Evolutionary conservation across 495 filamentous ascomycete genomes (phyloP), one percentile per base, ranked within the genome.

Genomic region (Chaetomidium leptoderma): DNA sequence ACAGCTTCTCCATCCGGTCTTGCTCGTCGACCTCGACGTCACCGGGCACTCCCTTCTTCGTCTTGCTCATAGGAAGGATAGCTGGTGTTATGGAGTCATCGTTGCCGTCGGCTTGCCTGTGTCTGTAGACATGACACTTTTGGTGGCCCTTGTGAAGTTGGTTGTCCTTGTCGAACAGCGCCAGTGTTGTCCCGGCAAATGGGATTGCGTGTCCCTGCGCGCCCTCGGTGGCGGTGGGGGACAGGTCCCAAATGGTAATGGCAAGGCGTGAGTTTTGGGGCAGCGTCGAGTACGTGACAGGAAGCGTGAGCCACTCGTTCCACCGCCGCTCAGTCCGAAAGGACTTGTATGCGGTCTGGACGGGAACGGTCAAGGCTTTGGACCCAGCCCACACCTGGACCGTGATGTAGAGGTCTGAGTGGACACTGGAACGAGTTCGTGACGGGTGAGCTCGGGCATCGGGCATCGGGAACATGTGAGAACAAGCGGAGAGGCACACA

Each of bases 271-370:
- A 81, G 57, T 85, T 86, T 27, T 87, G 73, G 21, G 92, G 91
- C 4, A 92, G 80, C 47, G 86, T 85, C 44, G 88, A 85, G 61
- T 96, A 91, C 2, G 79, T 80, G 64, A 96, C 83, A 13, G 95
- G 92, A 45, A 99, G 72, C 11, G 84, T 83, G 27, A 99, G 81
- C 95, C 95, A 99, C 74, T 99, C 93, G 67, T 92, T 92, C 93
- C 93, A 99, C 69, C 75, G 81, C 64, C 95, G 83, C 50, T 83
- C 80, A 24, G 77, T 79, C 64, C 90, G 91, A 64, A 97, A 96
- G 2, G 87, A 70, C 69, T 88, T 95, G 75, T 96, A 97, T 14
- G 89, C 79, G 10, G 95, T 99, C 70, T 97, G 92, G 11, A 95
- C 77, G 0, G 91, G 89, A 0, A 97, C 89, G 1, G 92, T 92